Conservation (phyloP, 768 basidiomycete genomes). For the Tylopilus cervinicoccineus region DNA sequence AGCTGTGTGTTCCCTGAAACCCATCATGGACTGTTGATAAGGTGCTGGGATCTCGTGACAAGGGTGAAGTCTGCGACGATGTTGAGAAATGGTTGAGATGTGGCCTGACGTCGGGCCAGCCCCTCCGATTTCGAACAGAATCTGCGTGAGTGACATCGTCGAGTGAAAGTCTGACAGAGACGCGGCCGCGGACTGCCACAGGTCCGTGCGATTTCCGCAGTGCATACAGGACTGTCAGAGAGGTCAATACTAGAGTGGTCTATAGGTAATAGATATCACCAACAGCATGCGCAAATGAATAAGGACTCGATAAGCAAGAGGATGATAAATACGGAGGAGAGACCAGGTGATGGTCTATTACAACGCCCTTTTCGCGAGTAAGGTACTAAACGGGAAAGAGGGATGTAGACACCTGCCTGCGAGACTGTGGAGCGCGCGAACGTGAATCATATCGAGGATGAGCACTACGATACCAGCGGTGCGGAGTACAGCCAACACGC, state of each 20-base stretch:
- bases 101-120: conserved; percentile 46
- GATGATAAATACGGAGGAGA: conserved; percentile 39
- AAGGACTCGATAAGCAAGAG: conserved; percentile 50
- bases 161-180: conserved; percentile 48
- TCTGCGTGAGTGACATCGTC: conserved; percentile 30
- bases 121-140: conserved; percentile 16
- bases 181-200: conserved; percentile 49
- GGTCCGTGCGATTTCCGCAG: conserved; percentile 51
- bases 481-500: conserved; percentile 41
- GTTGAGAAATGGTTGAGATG: not conserved
- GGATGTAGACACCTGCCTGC: conserved; percentile 35
- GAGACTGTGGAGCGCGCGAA: conserved; percentile 40
- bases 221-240: conserved; percentile 46
- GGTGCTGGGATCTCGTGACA: conserved; percentile 7
- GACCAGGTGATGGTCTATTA: conserved; percentile 31
- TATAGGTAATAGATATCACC: conserved; percentile 20
- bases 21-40: not conserved
- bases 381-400: conserved; percentile 1
- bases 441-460: conserved; percentile 37
- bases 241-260: conserved; percentile 4
- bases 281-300: conserved; percentile 62
- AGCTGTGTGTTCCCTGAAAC: not conserved
- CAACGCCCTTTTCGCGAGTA: conserved; percentile 41
- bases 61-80: not conserved
- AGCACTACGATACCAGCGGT: conserved; percentile 40